Percentiles rank a stretch among this genome's conserved stretches.
These are phyloP conservation scores for Penicillium concentricum DNA, from an alignment of 2,329 filamentous ascomycete species.

Conservation along the genomic window DNA sequence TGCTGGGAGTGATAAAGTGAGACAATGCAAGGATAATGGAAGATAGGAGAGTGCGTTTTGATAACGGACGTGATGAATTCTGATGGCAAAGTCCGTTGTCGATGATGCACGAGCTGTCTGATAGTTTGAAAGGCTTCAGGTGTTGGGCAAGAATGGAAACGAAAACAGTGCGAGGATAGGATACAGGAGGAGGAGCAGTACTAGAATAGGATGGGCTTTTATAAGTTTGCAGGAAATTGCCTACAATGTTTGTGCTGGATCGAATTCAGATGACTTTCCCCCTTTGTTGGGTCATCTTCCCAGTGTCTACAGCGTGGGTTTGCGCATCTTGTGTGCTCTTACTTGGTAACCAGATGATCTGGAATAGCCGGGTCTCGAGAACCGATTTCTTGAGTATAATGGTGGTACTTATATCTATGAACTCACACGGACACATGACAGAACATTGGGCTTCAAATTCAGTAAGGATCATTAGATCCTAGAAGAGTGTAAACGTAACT, in stretches of 20 bases:
- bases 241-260: background rate
- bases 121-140: background rate
- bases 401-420: background rate
- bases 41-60: background rate
- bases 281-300: background rate
- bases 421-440: background rate
- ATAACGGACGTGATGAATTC: background rate
- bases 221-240: conserved; percentile 1
- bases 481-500: background rate
- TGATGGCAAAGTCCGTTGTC: background rate
- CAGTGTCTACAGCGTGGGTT: background rate
- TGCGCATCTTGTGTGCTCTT: background rate
- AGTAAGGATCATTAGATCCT: background rate
- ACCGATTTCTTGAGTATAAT: too few relatives aligned
- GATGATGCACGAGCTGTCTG: background rate
- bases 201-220: background rate
- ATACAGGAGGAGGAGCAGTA: background rate
- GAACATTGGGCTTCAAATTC: background rate
- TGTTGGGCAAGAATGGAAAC: background rate
- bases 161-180: background rate
- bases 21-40: background rate
- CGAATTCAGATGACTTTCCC: background rate
- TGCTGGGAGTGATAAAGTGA: background rate
- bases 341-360: background rate
- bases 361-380: background rate